These are phyloP conservation scores for Aspergillus spinulosporus DNA, from an alignment of 2,329 filamentous ascomycete species.

Conservation along the genomic window DNA sequence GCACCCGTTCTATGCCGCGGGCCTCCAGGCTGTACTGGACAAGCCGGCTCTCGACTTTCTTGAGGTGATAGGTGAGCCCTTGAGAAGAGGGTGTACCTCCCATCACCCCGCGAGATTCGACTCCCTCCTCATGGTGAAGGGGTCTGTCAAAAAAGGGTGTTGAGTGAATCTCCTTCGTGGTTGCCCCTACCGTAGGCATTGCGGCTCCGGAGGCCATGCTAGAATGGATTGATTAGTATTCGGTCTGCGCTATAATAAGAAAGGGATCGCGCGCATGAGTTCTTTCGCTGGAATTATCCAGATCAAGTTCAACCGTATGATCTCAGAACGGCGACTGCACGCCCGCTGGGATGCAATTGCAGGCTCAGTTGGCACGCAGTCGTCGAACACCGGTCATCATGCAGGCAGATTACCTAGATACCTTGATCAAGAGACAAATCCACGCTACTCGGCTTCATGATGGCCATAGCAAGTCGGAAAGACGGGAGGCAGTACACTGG, in stretches of 20 bases:
- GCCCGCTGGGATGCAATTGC: constrained; percentile 7
- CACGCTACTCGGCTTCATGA: constrained; percentile 43
- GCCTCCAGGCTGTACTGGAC: constrained; percentile 54
- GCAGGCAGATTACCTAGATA: constrained; percentile 41
- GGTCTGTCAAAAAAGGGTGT: constrained; percentile 12
- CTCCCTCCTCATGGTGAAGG: constrained; percentile 23
- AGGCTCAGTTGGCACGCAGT: constrained; percentile 5
- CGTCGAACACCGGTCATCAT: constrained; percentile 46
- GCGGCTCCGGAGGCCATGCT: constrained; percentile 37
- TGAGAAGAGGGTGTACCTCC: constrained; percentile 21
- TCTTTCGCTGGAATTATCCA: constrained; percentile 49
- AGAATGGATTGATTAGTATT: constrained; percentile 25
- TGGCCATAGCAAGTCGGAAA: constrained; percentile 25
- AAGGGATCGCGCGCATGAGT: constrained; percentile 40
- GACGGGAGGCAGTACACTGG: constrained; percentile 32
- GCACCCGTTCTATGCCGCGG: constrained; percentile 61
- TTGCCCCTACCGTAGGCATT: constrained; percentile 31
- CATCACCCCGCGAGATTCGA: constrained; percentile 11
- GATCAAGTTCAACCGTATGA: constrained; percentile 49
- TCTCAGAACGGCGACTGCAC: constrained; percentile 41
- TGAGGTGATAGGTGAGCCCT: constrained; percentile 33
- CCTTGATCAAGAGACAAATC: constrained; percentile 45
- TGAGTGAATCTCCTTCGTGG: constrained; percentile 24
- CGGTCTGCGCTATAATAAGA: background rate
- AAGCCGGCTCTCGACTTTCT: constrained; percentile 42